Evolutionary conservation across 2,329 filamentous ascomycete genomes (phyloP), one percentile per base, ranked within the genome.

Genomic region (Metarhizium brunneum): DNA sequence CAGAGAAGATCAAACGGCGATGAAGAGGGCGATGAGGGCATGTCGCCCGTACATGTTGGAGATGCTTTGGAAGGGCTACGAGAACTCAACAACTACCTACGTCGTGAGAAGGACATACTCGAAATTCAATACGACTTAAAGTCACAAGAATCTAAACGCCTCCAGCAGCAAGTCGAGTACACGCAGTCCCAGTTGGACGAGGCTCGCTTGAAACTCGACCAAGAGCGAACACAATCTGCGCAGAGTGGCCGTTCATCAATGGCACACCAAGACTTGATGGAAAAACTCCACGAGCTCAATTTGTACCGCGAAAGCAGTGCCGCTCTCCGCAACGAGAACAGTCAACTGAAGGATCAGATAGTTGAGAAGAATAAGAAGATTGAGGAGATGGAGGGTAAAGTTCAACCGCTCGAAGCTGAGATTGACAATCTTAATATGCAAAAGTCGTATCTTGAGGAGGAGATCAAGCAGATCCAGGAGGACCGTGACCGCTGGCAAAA

Each of bases 401-500:
- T 97, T 5, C 84, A 94, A 63, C 94, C 94, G 10, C 76, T 97
- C 18, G 87, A 95, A 68, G 81, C 83, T 54, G 87, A 84, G 59
- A 85, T 96, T 47, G 80, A 85, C 11, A 91, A 95, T 65, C 77
- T 97, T 14, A 89, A 95, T 67, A 90, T 87, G 57, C 83, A 92
- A 59, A 80, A 90, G 59, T 83, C 87, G 58, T 88, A 87, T 61
- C 87, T 92, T 64, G 87, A 95, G 61, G 90, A 90, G 13, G 92
- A 97, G 67, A 83, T 96, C 66, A 90, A 88, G 65, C 81, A 96
- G 60, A 79, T 97, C 10, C 88, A 95, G 61, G 88, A 94, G 64
- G 92, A 97, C 67, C 86, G 94, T 16, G 92, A 97, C 67, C 84
- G 90, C 56, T 96, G 92, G 89, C 91, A 96, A 71, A 92, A 96